Evolutionary conservation across 345 rosid genomes (phyloP).

Genomic region (Anacardium occidentale): DNA sequence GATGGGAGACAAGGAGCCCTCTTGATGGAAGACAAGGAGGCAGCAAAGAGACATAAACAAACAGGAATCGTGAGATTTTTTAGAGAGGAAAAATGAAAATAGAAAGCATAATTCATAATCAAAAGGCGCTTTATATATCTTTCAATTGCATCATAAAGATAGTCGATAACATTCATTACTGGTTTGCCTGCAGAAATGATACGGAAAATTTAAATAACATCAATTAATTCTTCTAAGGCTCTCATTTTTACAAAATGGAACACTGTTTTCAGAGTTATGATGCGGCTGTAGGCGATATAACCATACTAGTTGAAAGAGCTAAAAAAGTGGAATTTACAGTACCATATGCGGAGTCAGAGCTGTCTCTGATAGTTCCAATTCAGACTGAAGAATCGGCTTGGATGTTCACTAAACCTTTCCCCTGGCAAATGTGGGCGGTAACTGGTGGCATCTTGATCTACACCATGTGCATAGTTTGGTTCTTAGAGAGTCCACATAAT

Average conservation of each 20-base stretch:
- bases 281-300: slow-evolving; percentile 49
- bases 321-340: slow-evolving; percentile 47
- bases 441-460: slow-evolving; percentile 39
- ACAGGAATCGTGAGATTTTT: too few species aligned
- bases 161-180: too few species aligned
- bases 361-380: slow-evolving; percentile 47
- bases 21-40: too few species aligned
- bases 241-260: neutral
- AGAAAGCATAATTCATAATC: too few species aligned
- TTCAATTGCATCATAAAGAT: too few species aligned
- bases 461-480: slow-evolving; percentile 50
- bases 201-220: too few species aligned
- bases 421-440: slow-evolving; percentile 45
- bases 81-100: too few species aligned
- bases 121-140: too few species aligned
- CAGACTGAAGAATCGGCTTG: slow-evolving; percentile 29
- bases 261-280: slow-evolving; percentile 36
- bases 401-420: slow-evolving; percentile 54
- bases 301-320: slow-evolving; percentile 41
- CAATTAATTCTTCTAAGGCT: neutral
- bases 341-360: slow-evolving; percentile 49
- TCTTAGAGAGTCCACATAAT: slow-evolving; percentile 39
- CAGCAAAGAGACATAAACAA: too few species aligned
- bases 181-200: too few species aligned
- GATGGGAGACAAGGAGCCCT: too few species aligned